Conservation (phyloP, 306 rosid genomes). For the Senna tora region DNA sequence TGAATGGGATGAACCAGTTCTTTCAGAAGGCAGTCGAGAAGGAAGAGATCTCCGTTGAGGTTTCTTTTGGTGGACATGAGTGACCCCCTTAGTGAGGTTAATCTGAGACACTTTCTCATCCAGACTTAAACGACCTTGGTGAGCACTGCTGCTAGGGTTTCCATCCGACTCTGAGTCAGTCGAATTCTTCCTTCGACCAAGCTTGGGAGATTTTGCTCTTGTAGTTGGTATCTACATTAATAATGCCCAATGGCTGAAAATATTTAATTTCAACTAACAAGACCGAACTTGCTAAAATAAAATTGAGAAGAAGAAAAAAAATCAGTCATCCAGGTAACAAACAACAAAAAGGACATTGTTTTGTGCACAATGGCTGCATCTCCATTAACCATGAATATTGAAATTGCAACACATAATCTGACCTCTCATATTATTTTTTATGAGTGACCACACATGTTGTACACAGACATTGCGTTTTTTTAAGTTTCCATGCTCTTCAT, state of each 20-base stretch:
- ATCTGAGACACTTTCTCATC: slow-evolving; percentile 62
- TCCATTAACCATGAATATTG: background rate
- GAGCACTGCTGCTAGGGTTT: slow-evolving; percentile 48
- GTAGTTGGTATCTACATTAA: slow-evolving; percentile 86
- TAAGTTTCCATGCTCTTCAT: background rate
- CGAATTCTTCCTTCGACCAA: slow-evolving; percentile 82
- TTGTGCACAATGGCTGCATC: slow-evolving; percentile 1
- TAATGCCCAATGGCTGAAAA: slow-evolving; percentile 26
- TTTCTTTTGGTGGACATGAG: slow-evolving; percentile 57
- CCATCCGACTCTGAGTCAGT: slow-evolving; percentile 60
- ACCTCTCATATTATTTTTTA: background rate
- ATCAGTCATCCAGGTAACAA: slow-evolving; percentile 25
- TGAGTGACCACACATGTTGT: background rate
- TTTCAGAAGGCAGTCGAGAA: slow-evolving; percentile 70
- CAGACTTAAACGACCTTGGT: slow-evolving; percentile 63
- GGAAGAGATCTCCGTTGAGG: slow-evolving; percentile 91
- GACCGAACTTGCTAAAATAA: slow-evolving; percentile 7
- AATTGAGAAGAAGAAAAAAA: slow-evolving; percentile 11
- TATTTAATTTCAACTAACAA: slow-evolving; percentile 14
- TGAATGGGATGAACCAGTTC: slow-evolving; percentile 46
- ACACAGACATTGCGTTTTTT: background rate
- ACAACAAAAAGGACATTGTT: background rate
- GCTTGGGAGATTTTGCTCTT: slow-evolving; percentile 96
- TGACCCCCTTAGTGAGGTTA: slow-evolving; percentile 50
- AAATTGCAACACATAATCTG: background rate